Base-by-base conservation (phyloP, 148 eudicot genomes). In the Agrostemma githago region DNA sequence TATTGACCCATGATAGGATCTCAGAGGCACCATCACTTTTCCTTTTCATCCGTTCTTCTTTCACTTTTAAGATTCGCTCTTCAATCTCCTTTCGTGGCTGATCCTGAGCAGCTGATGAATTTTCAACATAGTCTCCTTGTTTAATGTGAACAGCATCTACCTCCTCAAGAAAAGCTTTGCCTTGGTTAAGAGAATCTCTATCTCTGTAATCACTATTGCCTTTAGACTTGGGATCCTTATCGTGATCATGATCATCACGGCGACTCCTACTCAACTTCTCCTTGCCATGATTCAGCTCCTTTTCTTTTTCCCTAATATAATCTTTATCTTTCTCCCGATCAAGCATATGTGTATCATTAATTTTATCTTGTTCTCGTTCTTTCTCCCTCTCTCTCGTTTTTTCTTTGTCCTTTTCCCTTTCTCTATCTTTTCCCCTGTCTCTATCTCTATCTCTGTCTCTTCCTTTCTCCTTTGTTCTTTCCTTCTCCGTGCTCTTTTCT, bases 1-100 rank as follows among this genome's bases (percentile, higher is more conserved):
- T 95, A 79, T 61, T 82, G 63, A 95, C 97, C 98, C 98, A 95
- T n/a, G 93, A 56, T 60, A 88, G 78, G 72, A 95, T 80, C 79
- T 92, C 97, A 61, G 88, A 84, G 76, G 75, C 77, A 46, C 90
- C 90, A 74, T 91, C 98, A 63, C 93, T 74, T n/a, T 83, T 83
- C 44, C 80, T 87, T 75, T 82, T 79, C 80, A 84, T 62, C 71
- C 98, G 86, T 85, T 95, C 92, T 78, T 92, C 92, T 82, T 85
- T 88, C 92, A 90, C 84, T 84, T 96, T 95, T 43, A 77, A 75
- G 78, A 95, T 85, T 65, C 92, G 96, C 9, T 80, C 84, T 79
- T 82, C 83, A 62, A 95, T 26, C 77, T 92, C 90, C 39, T 71
- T 71, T 12, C 71, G 80, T 48, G 88, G 66, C 56, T 72, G 72